These are phyloP conservation scores for Zymoseptoria ardabiliae DNA, from an alignment of 2,329 filamentous ascomycete genomes.

Conservation along the genomic window DNA sequence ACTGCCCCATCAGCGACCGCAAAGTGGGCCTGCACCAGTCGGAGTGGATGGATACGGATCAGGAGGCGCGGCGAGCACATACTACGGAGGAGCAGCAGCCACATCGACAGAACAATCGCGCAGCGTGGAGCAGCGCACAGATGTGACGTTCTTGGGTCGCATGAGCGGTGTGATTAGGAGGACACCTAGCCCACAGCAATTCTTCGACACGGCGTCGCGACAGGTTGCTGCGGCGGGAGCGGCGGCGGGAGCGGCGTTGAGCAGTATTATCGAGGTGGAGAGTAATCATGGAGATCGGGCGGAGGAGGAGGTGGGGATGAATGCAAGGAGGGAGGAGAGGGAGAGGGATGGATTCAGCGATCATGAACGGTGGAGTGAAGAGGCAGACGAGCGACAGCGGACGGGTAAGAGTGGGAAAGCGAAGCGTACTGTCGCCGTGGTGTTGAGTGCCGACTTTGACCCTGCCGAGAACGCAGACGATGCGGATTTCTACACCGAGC, in stretches of 20 bases:
- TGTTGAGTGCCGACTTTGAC: constrained; percentile 71
- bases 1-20: constrained; percentile 17
- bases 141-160: constrained; percentile 37
- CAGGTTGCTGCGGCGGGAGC: constrained; percentile 74
- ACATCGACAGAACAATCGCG: constrained; percentile 8
- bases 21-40: constrained; percentile 19
- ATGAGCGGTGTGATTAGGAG: constrained; percentile 75
- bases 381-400: constrained; percentile 59
- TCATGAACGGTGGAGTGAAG: constrained; percentile 87
- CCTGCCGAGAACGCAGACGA: constrained; percentile 46
- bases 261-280: constrained; percentile 78
- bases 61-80: constrained; percentile 26
- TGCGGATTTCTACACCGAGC: constrained; percentile 55
- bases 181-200: constrained; percentile 79
- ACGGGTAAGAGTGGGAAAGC: constrained; percentile 21
- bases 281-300: constrained; percentile 54
- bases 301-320: constrained; percentile 13
- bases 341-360: constrained; percentile 45
- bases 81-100: constrained; percentile 15
- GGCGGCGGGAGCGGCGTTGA: constrained; percentile 73
- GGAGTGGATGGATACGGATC: constrained; percentile 13
- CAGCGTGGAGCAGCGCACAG: constrained; percentile 6
- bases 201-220: constrained; percentile 76
- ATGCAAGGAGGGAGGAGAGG: constrained; percentile 15
- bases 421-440: constrained; percentile 72